These are phyloP conservation scores for Geosmithia morbida DNA, from an alignment of 2,329 filamentous ascomycete genomes.

Conservation along the genomic window DNA sequence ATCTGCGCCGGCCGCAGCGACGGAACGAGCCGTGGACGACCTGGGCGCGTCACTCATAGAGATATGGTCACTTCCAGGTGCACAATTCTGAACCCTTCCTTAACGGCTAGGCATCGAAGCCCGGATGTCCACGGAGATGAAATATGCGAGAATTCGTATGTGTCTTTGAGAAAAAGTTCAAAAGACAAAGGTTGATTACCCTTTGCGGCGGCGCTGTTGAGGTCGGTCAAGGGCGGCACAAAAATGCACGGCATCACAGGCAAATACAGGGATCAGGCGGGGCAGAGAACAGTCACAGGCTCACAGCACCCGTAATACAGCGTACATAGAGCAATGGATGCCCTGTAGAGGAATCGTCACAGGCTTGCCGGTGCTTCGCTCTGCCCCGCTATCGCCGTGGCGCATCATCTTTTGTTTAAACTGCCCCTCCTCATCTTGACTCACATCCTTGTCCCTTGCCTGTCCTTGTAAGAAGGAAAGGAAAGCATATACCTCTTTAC, in stretches of 20 bases:
- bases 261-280: background rate
- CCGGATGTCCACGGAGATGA: too few species aligned
- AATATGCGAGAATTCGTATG: background rate
- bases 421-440: background rate
- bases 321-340: background rate
- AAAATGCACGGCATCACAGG: constrained; percentile 6
- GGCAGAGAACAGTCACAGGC: background rate
- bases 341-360: background rate
- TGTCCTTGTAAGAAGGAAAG: too few species aligned
- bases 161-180: background rate
- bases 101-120: background rate
- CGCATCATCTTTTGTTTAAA: background rate
- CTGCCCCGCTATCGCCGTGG: constrained; percentile 1
- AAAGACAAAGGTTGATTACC: constrained; percentile 2
- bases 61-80: background rate
- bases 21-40: too few species aligned
- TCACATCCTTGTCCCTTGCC: background rate
- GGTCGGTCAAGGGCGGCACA: constrained; percentile 13
- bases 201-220: constrained; percentile 2
- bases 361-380: background rate
- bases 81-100: background rate
- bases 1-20: constrained; percentile 7
- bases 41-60: background rate
- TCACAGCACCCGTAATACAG: too few species aligned
- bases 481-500: too few species aligned